phyloP scores from a whole-genome alignment of 108 stramenopile species.

The Cyclotella baltica region DNA sequence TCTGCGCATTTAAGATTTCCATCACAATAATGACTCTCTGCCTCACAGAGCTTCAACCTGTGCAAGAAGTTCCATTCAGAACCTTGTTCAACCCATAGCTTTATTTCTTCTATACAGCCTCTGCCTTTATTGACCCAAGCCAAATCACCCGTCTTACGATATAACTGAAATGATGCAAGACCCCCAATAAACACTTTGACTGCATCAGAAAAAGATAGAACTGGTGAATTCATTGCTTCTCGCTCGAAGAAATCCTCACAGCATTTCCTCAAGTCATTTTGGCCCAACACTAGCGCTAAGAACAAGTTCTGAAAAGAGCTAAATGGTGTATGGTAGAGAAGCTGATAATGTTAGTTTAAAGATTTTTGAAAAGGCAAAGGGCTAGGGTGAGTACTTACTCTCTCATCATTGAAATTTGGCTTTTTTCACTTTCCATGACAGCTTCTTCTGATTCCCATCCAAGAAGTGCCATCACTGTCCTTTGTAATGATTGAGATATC shows the following conservation, averaged over 20 bases:
- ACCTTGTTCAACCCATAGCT: background rate
- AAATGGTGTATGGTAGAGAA: background rate
- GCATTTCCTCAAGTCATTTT: background rate
- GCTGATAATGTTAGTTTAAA: too few species aligned
- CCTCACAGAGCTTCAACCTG: slow-evolving; percentile 11
- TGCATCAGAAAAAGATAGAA: background rate
- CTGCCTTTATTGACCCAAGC: background rate
- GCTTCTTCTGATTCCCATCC: too few species aligned
- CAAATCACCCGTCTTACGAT: slow-evolving; percentile 3
- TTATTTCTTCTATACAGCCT: background rate
- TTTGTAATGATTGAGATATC: too few species aligned
- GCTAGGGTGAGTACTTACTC: background rate
- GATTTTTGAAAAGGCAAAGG: too few species aligned
- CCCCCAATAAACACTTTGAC: too few species aligned
- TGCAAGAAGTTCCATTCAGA: slow-evolving; percentile 29
- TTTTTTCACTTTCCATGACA: too few species aligned
- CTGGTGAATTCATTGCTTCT: background rate
- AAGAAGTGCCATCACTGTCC: too few species aligned
- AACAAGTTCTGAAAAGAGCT: slow-evolving; percentile 1
- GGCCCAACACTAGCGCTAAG: background rate
- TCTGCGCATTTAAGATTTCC: slow-evolving; percentile 5
- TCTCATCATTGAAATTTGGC: background rate
- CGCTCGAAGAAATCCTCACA: background rate
- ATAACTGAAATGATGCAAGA: slow-evolving; percentile 14
- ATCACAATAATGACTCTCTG: slow-evolving; percentile 23